Evolutionary conservation across 2,329 filamentous ascomycete genomes (phyloP).

Genomic region (Beauveria sp.): DNA sequence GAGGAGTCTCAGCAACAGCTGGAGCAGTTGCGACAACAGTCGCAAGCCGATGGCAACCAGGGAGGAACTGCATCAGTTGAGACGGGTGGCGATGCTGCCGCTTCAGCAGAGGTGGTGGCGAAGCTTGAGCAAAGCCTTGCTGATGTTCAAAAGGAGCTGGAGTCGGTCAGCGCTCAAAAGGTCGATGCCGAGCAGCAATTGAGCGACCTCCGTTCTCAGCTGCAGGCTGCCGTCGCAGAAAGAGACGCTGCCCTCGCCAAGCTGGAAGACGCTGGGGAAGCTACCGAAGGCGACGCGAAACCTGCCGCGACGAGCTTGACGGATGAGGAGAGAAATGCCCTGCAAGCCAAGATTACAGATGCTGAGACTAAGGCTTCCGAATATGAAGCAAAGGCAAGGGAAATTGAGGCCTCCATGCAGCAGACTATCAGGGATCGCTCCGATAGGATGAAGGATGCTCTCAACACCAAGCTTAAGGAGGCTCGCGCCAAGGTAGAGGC

Average conservation of each 20-base stretch:
- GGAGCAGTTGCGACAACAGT: conserved; percentile 30
- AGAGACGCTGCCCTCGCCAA: conserved; percentile 51
- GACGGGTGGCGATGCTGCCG: conserved; percentile 30
- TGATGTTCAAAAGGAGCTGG: conserved; percentile 52
- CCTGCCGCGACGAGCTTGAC: conserved; percentile 29
- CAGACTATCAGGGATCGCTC: conserved; percentile 56
- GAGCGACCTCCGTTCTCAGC: conserved; percentile 44
- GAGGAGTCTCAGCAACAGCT: conserved; percentile 36
- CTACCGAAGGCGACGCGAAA: conserved; percentile 15
- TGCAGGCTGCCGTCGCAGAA: conserved; percentile 55
- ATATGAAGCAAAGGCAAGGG: conserved; percentile 54
- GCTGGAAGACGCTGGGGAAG: conserved; percentile 29
- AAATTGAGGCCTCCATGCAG: conserved; percentile 56
- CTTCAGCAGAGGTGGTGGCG: conserved; percentile 38
- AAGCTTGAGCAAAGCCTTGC: conserved; percentile 43
- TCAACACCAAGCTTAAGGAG: conserved; percentile 66
- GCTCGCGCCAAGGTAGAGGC: conserved; percentile 46
- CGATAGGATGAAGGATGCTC: conserved; percentile 59
- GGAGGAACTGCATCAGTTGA: conserved; percentile 32
- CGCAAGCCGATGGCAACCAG: conserved; percentile 17
- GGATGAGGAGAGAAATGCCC: conserved; percentile 50
- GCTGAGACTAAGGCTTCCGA: conserved; percentile 57
- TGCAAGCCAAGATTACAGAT: conserved; percentile 55
- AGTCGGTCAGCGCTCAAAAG: conserved; percentile 60
- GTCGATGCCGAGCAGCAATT: conserved; percentile 59